Conservation (phyloP, 2,329 filamentous ascomycete genomes). For the Neofusicoccum ribis region DNA sequence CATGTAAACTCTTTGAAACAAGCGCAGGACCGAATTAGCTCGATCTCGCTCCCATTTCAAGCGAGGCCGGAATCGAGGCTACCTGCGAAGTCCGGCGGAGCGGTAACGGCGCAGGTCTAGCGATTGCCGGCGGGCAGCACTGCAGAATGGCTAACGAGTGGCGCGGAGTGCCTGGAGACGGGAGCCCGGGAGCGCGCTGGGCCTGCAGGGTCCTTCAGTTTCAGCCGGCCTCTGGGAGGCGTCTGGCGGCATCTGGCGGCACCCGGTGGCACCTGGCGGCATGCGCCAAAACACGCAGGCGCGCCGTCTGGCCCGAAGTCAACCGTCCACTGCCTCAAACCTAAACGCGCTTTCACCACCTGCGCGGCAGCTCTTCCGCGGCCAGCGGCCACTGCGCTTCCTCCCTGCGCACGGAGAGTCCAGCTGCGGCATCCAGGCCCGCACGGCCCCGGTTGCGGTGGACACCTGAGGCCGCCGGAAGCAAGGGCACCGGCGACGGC, state of each 20-base stretch:
- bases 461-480: background rate
- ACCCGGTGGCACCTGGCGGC: no score
- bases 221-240: background rate
- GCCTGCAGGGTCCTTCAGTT: background rate
- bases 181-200: background rate
- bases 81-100: background rate
- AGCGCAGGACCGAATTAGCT: background rate
- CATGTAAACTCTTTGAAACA: no score
- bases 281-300: background rate
- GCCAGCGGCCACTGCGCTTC: no score
- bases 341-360: background rate
- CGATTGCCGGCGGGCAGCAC: no score
- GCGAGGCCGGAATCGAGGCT: background rate
- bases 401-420: no score
- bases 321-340: background rate
- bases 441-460: background rate
- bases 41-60: background rate
- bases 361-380: no score
- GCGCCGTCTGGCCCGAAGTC: background rate
- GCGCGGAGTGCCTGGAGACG: background rate
- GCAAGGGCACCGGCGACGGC: background rate
- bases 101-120: background rate
- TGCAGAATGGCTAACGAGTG: background rate
- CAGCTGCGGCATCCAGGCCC: no score
- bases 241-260: background rate